These are phyloP conservation scores for Aspergillus tamarii DNA, from an alignment of 2,329 filamentous ascomycete genomes.

Conservation along the genomic window DNA sequence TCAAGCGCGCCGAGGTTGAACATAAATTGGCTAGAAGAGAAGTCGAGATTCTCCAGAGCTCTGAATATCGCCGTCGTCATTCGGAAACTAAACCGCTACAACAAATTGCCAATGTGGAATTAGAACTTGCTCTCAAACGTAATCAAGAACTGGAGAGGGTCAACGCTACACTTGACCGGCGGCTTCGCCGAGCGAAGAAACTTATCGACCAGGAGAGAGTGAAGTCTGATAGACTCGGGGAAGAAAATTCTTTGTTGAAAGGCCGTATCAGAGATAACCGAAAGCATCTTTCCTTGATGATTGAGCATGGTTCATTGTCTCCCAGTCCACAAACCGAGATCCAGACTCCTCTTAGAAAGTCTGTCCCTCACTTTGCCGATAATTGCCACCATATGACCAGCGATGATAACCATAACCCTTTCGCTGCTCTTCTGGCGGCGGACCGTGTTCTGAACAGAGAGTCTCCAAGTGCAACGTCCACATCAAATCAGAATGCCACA, in stretches of 20 bases:
- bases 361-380: slow-evolving; percentile 44
- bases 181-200: slow-evolving; percentile 74
- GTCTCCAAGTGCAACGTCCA: slow-evolving; percentile 73
- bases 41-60: slow-evolving; percentile 78
- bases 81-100: slow-evolving; percentile 50
- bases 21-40: slow-evolving; percentile 89
- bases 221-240: slow-evolving; percentile 68
- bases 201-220: slow-evolving; percentile 78
- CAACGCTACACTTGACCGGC: slow-evolving; percentile 64
- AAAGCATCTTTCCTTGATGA: slow-evolving; percentile 79
- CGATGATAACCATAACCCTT: slow-evolving; percentile 64
- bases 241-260: slow-evolving; percentile 77
- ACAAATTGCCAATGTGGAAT: slow-evolving; percentile 49
- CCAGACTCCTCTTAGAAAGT: slow-evolving; percentile 48
- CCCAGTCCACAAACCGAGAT: slow-evolving; percentile 60
- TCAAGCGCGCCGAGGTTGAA: slow-evolving; percentile 86
- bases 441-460: slow-evolving; percentile 79
- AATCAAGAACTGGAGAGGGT: slow-evolving; percentile 70
- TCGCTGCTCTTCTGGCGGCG: slow-evolving; percentile 75
- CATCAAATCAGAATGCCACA: slow-evolving; percentile 59
- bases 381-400: slow-evolving; percentile 46
- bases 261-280: slow-evolving; percentile 87
- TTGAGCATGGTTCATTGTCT: slow-evolving; percentile 71
- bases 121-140: slow-evolving; percentile 62
- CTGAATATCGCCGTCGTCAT: slow-evolving; percentile 70